Percentiles rank a stretch among this genome's conserved stretches.
phyloP scores from a whole-genome alignment of 2,329 filamentous ascomycete genomes.

The Arthrobotrys megalospora region DNA sequence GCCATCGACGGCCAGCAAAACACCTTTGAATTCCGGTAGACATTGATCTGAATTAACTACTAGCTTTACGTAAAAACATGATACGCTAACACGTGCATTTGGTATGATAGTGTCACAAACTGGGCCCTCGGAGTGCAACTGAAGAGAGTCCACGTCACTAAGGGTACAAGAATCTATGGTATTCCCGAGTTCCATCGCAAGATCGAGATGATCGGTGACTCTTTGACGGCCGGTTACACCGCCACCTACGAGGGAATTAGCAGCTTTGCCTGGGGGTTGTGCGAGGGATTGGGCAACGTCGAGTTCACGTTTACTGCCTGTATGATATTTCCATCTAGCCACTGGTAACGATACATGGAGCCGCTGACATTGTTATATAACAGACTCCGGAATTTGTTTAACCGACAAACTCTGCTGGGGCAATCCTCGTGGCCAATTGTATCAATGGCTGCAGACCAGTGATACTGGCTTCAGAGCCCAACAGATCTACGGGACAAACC shows the following conservation, averaged over 20 bases:
- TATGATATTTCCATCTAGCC: conserved; percentile 72
- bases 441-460: conserved; percentile 57
- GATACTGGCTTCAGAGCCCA: conserved; percentile 41
- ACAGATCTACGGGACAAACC: conserved; percentile 51
- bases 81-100: conserved; percentile 66
- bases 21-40: conserved; percentile 56
- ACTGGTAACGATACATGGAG: conserved; percentile 29
- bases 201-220: conserved; percentile 70
- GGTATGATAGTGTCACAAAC: conserved; percentile 70
- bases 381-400: conserved; percentile 73
- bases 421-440: conserved; percentile 64
- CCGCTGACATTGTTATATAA: background rate
- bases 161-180: conserved; percentile 69
- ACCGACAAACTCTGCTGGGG: conserved; percentile 74
- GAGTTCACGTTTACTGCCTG: conserved; percentile 74
- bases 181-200: conserved; percentile 66
- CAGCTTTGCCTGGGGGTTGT: conserved; percentile 73
- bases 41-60: background rate
- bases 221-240: conserved; percentile 73
- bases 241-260: conserved; percentile 74
- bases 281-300: conserved; percentile 73
- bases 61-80: background rate
- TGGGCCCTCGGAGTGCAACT: conserved; percentile 76
- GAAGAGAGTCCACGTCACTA: conserved; percentile 70
- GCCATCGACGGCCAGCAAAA: conserved; percentile 42